These are phyloP conservation scores for Fusarium chaquense DNA, from an alignment of 2,329 filamentous ascomycete genomes.

Conservation along the genomic window DNA sequence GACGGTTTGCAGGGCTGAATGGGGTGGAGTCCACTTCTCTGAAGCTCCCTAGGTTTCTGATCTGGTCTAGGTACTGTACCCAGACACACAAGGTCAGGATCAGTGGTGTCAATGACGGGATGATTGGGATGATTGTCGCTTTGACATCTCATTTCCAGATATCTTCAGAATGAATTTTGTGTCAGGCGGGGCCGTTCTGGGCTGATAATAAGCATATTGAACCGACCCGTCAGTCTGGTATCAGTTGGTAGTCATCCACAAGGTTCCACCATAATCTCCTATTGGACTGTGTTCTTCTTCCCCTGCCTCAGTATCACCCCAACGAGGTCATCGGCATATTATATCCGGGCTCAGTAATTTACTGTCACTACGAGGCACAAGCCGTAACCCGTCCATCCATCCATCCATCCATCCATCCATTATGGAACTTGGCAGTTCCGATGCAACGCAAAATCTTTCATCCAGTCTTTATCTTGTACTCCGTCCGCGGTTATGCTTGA, in stretches of 20 bases:
- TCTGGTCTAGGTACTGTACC: background rate
- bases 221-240: slow-evolving; percentile 22
- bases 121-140: background rate
- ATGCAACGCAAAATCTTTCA: slow-evolving; percentile 31
- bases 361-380: slow-evolving; percentile 15
- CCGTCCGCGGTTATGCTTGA: slow-evolving; percentile 4
- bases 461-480: slow-evolving; percentile 11
- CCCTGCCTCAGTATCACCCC: slow-evolving; percentile 35
- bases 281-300: slow-evolving; percentile 11
- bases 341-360: slow-evolving; percentile 13
- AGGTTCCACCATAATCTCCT: slow-evolving; percentile 24
- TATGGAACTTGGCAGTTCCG: slow-evolving; percentile 4
- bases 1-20: slow-evolving; percentile 44
- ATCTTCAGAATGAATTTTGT: slow-evolving; percentile 1
- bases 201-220: slow-evolving; percentile 25
- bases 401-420: slow-evolving; percentile 33
- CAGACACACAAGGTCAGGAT: slow-evolving; percentile 1
- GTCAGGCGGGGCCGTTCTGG: slow-evolving; percentile 5
- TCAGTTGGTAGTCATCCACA: slow-evolving; percentile 15
- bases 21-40: slow-evolving; percentile 25
- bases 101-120: background rate
- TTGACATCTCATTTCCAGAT: slow-evolving; percentile 1
- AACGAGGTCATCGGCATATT: slow-evolving; percentile 26
- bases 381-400: slow-evolving; percentile 32
- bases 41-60: slow-evolving; percentile 13